Base-by-base conservation (phyloP, 768 basidiomycete genomes). In the Rhodotorula taiwanensis region DNA sequence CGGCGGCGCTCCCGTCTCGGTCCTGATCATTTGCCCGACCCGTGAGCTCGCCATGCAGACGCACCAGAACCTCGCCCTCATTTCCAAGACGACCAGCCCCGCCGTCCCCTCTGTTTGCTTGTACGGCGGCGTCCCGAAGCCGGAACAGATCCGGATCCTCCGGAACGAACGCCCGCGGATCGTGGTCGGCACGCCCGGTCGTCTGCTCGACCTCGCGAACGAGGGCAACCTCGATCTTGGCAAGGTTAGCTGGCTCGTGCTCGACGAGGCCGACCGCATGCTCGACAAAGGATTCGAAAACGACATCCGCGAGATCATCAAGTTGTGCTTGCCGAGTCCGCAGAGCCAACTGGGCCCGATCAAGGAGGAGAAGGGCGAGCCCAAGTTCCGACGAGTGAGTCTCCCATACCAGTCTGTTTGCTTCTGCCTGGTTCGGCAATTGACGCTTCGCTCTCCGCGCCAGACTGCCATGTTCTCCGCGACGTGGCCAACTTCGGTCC, bases 211-310 rank as follows among this genome's bases (percentile, higher is more conserved):
- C 78, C 78, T 98, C n/a, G 84, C 89, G 70, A 82, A 88, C 68
- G 88, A 92, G 59, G 88, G 89, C 41, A 84, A 78, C 34, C 86
- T 91, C 69, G 87, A 92, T 76, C 78, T 98, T 25, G 86, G 86
- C 71, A 76, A 80, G 85, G 91, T 98, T 20, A 80, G 83, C 47
- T 99, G 93, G 77, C 79, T 98, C 27, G 94, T 97, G 15, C 79
- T 99, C 64, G 95, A 99, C 74, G 95, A 99, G 78, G 95, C 95
- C 10, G 94, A 98, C 77, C 82, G 94, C 54, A 97, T 97, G 94
- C 80, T 99, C 53, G 95, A 98, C 75, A 91, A 87, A 76, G 95
- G 94, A 0, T 99, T 99, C 74, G 95, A 99, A 75, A 95, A 98
- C 72, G 95, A 97, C 74, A 95, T 98, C 63, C 80, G 90, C 55